Percentiles rank a stretch among this genome's conserved stretches.
phyloP scores from a whole-genome alignment of 2,329 filamentous ascomycete species.

The Chrysoporthe cubensis region DNA sequence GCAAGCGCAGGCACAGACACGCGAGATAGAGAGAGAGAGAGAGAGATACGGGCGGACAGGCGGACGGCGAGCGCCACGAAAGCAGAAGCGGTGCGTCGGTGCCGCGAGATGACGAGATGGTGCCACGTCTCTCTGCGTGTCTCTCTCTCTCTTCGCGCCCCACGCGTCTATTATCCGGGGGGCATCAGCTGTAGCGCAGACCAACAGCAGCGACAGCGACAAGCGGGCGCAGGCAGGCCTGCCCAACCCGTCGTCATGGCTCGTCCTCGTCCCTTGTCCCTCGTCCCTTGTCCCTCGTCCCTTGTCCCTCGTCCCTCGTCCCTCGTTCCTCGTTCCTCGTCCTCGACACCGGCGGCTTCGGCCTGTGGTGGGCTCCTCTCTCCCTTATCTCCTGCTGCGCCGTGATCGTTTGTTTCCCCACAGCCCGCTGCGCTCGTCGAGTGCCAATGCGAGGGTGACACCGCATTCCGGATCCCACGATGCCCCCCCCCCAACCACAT shows the following conservation, averaged over 20 bases:
- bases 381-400: background rate
- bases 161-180: conserved; percentile 3
- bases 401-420: background rate
- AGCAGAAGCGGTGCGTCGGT: background rate
- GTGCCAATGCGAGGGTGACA: background rate
- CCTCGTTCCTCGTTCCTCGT: no score
- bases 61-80: background rate
- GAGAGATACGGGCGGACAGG: background rate
- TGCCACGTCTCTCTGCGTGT: conserved; percentile 14
- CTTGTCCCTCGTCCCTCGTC: background rate
- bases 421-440: background rate
- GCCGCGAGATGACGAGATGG: background rate
- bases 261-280: background rate
- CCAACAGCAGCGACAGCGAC: background rate
- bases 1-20: no score
- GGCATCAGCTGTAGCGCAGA: background rate
- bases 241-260: background rate
- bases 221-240: background rate
- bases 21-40: no score
- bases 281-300: background rate
- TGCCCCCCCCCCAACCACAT: background rate
- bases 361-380: background rate
- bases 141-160: background rate
- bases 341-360: background rate
- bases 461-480: conserved; percentile 7